Evolutionary conservation across 352 stramenopile species (phyloP), one percentile per base, ranked within the genome.

Genomic region (Blastocystis sp.): DNA sequence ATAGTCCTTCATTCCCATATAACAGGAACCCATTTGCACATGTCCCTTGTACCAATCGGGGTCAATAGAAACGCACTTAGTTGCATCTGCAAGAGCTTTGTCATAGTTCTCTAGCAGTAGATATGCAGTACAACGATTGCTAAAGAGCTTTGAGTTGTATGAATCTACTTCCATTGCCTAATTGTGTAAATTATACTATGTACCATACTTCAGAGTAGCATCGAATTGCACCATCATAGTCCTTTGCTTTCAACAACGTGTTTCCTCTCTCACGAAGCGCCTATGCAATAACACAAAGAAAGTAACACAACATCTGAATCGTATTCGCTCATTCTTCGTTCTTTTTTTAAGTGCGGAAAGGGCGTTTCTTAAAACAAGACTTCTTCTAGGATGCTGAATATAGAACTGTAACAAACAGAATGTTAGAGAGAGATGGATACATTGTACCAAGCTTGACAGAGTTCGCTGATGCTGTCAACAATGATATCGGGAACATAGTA

Each of bases 41-140:
- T 89, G 30, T 19, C 57, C 78, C 54, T 89, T 89, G 22, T 30
- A 48, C 78, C 78, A 89, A 59, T 89, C 66, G 22, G 78, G 78
- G 57, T 89, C 78, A 54, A 79, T 42, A 13, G 60, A 79, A 78
- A 77, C 66, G 30, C 60, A 79, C 15, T 89, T 89, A 54, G 56
- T 27, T 6, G 78, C 78, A 56, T 89, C 78, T 33, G 51, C 30
- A 33, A 89, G 11, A 17, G 78, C 78, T 2, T 57, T 69, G 0
- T 89, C 78, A 44, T 59, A 89, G 11, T 89, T 33, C 9, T 77
- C 35, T 17, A 89, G 44, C 17, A 62, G 44, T 35, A 89, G 60
- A 64, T 64, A 58, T 7, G 78, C 78, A 22, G 78, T 89, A 64
- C 78, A 89, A n/a, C 78, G 78, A 89, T 89, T 89, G 69, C 78